Conservation (phyloP, 495 filamentous ascomycete genomes). For the Podospora australis region DNA sequence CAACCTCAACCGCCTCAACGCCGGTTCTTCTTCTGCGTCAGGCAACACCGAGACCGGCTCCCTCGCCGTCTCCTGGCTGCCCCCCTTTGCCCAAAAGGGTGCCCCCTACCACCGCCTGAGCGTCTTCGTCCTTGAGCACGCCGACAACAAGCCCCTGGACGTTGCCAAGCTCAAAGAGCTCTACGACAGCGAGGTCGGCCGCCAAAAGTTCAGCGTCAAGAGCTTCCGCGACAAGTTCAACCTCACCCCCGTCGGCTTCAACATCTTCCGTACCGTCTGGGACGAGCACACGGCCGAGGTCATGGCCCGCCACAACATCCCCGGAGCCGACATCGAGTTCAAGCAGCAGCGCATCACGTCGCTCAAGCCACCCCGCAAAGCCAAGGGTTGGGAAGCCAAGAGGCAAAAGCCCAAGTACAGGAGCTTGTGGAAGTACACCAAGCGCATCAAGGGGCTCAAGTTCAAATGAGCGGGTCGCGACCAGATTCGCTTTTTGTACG, state of each 20-base stretch:
- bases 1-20: conserved; percentile 37
- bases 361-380: conserved; percentile 46
- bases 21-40: neutral
- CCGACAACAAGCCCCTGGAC: conserved; percentile 54
- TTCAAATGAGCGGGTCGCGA: conserved; percentile 5
- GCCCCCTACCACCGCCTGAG: conserved; percentile 83
- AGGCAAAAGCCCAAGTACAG: conserved; percentile 49
- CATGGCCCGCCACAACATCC: conserved; percentile 71
- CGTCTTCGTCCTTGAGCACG: conserved; percentile 78
- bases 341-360: conserved; percentile 57
- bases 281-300: conserved; percentile 78
- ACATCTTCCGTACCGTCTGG: conserved; percentile 83
- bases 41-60: conserved; percentile 30
- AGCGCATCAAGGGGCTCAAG: conserved; percentile 31
- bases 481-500: too few relatives aligned
- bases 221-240: conserved; percentile 61
- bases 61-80: conserved; percentile 72
- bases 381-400: conserved; percentile 52
- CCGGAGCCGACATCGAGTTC: conserved; percentile 77
- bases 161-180: conserved; percentile 49
- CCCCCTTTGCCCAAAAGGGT: conserved; percentile 83
- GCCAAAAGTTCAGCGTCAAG: conserved; percentile 67
- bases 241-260: conserved; percentile 70
- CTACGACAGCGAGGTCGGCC: conserved; percentile 28
- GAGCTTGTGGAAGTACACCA: conserved; percentile 47